These are phyloP conservation scores for Xerocomus potaroensis DNA, from an alignment of 768 basidiomycete genomes.

Conservation along the genomic window DNA sequence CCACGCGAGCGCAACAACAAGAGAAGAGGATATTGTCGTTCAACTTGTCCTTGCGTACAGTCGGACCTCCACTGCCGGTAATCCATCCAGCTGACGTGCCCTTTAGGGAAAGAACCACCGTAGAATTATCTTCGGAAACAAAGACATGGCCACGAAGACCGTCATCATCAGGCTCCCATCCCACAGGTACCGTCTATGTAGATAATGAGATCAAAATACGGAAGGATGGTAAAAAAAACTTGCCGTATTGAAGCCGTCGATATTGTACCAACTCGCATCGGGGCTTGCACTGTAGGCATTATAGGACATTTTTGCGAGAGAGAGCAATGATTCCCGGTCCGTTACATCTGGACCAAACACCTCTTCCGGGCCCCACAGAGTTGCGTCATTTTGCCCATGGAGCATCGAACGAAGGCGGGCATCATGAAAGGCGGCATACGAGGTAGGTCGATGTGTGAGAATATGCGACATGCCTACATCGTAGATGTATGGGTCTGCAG, in stretches of 20 bases:
- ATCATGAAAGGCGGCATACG: constrained; percentile 30
- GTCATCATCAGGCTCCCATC: constrained; percentile 88
- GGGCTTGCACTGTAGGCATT: constrained; percentile 68
- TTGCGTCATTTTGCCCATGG: constrained; percentile 34
- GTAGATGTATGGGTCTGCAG: constrained; percentile 34
- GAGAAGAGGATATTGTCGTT: constrained; percentile 97
- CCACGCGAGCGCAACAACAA: constrained; percentile 95
- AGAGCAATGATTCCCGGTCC: constrained; percentile 65
- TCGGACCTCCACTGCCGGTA: constrained; percentile 75
- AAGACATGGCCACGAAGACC: constrained; percentile 92
- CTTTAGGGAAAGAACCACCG: constrained; percentile 85
- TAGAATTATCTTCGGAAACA: constrained; percentile 76
- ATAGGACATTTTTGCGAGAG: constrained; percentile 84
- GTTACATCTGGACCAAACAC: constrained; percentile 67
- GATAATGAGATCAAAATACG: not conserved
- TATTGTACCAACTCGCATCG: constrained; percentile 66
- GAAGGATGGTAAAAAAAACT: constrained; percentile 11
- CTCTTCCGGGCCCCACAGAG: constrained; percentile 64
- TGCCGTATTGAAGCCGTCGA: constrained; percentile 63
- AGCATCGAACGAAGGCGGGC: constrained; percentile 37
- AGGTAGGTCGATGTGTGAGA: constrained; percentile 45
- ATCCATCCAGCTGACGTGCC: constrained; percentile 80
- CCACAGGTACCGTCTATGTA: constrained; percentile 64
- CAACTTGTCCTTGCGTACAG: constrained; percentile 81
- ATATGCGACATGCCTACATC: constrained; percentile 38